phyloP scores from a whole-genome alignment of 441 rosid species.

The Adansonia rubrostipa region DNA sequence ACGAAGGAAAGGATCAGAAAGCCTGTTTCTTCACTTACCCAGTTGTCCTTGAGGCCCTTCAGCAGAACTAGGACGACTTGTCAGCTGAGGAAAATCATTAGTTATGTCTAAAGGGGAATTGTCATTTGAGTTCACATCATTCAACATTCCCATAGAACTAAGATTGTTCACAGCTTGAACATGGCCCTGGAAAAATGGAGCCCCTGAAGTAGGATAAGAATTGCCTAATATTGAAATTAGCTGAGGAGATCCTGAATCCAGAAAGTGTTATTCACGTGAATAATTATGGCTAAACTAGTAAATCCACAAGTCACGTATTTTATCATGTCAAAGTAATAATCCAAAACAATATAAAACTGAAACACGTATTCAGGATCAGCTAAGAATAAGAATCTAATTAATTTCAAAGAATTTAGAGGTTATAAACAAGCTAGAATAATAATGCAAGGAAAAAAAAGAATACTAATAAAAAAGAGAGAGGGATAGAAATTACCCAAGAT shows the following conservation, averaged over 20 bases:
- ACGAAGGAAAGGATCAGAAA: slow-evolving; percentile 23
- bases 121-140: slow-evolving; percentile 80
- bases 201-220: slow-evolving; percentile 80
- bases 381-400: not conserved
- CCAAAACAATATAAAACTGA: not conserved
- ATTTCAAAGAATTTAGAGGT: too few relatives aligned
- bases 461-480: too few relatives aligned
- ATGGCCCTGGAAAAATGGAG: slow-evolving; percentile 82
- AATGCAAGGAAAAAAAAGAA: not conserved
- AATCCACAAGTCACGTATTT: not conserved
- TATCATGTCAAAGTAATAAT: not conserved
- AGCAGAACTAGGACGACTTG: slow-evolving; percentile 90
- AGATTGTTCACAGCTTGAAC: slow-evolving; percentile 85
- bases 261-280: slow-evolving; percentile 29
- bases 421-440: too few relatives aligned
- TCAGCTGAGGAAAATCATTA: slow-evolving; percentile 89
- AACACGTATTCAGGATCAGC: not conserved
- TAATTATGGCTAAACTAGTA: slow-evolving; percentile 19
- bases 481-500: not conserved
- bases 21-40: slow-evolving; percentile 48
- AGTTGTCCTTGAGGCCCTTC: slow-evolving; percentile 96
- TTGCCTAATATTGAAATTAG: slow-evolving; percentile 78
- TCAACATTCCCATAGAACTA: slow-evolving; percentile 87
- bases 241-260: slow-evolving; percentile 86
- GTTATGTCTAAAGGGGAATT: slow-evolving; percentile 87